Evolutionary conservation across 129 eudicot genomes (phyloP).

Genomic region (Daucus carota): DH1_v3.0 NC_030384.2:41151001-41151500

Average conservation of each 20-base stretch:
- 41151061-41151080: constrained; percentile 11
- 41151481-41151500: constrained; percentile 25
- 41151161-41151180: constrained; percentile 25
- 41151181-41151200: neutral
- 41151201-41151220: neutral
- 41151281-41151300: neutral
- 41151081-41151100: constrained; percentile 31
- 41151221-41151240: constrained; percentile 18
- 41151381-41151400: constrained; percentile 31
- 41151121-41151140: constrained; percentile 21
- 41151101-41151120: constrained; percentile 40
- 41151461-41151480: constrained; percentile 17
- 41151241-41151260: constrained; percentile 14
- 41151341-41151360: neutral
- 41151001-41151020: constrained; percentile 26
- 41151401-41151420: neutral
- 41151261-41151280: neutral
- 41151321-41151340: neutral
- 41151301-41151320: constrained; percentile 16
- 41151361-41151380: constrained; percentile 15
- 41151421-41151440: constrained; percentile 4
- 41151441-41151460: constrained; percentile 27
- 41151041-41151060: constrained; percentile 19
- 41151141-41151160: constrained; percentile 37
- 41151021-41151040: constrained; percentile 10